Conservation (phyloP, 768 basidiomycete genomes). For the Amanita exitialis region DNA sequence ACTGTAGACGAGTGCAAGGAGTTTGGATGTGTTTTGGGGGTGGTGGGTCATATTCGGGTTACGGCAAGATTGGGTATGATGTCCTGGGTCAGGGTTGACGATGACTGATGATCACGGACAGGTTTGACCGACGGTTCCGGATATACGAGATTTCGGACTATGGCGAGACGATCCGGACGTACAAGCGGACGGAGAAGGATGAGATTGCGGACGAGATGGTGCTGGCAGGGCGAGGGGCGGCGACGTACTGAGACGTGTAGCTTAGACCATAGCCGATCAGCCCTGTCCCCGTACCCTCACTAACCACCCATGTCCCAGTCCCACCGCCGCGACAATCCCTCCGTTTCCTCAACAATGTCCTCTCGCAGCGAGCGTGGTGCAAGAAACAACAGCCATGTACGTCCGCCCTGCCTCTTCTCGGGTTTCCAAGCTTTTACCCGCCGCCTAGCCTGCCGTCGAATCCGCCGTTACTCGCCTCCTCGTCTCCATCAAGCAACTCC, state of each 20-base stretch:
- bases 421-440: constrained; percentile 6
- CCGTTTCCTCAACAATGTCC: neutral
- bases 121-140: constrained; percentile 87
- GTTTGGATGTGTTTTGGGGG: constrained; percentile 92
- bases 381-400: constrained; percentile 4
- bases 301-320: neutral
- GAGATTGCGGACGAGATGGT: constrained; percentile 56
- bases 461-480: constrained; percentile 87
- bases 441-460: constrained; percentile 65
- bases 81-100: neutral
- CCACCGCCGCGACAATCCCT: constrained; percentile 6
- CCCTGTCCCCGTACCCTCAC: neutral
- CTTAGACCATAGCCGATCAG: neutral
- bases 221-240: constrained; percentile 44
- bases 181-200: constrained; percentile 72
- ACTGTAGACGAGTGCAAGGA: constrained; percentile 75
- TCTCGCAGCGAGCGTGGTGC: constrained; percentile 4
- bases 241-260: constrained; percentile 12
- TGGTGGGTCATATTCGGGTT: constrained; percentile 79
- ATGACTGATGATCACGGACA: constrained; percentile 15
- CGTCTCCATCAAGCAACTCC: constrained; percentile 90
- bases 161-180: constrained; percentile 86
- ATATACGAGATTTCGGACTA: constrained; percentile 82
- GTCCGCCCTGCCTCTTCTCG: neutral
- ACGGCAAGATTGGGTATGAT: constrained; percentile 64